A percentile compares a stretch with the other conserved stretches of the same genome.
Conservation (phyloP, 192 early-diverging fungal genomes). For the Coemansia sp. region DNA sequence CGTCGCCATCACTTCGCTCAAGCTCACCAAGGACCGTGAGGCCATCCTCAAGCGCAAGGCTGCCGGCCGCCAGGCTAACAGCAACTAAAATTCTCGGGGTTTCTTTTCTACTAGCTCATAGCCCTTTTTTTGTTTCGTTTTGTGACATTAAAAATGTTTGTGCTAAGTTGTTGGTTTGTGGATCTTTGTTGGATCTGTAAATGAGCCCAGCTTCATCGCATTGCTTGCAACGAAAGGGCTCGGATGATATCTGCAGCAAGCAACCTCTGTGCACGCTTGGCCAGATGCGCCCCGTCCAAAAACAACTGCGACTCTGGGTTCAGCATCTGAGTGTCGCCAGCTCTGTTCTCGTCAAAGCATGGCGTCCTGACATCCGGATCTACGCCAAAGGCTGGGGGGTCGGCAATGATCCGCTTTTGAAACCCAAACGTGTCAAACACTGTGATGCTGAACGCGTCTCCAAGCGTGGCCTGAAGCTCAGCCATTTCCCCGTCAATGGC, state of each 20-base stretch:
- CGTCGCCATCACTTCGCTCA: slow-evolving; percentile 93
- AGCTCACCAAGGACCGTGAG: slow-evolving; percentile 97
- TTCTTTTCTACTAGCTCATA: neutral
- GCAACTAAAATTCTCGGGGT: slow-evolving; percentile 23
- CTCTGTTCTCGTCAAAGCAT: neutral
- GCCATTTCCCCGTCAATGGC: slow-evolving; percentile 17
- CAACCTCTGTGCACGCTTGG: slow-evolving; percentile 36
- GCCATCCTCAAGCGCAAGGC: slow-evolving; percentile 89
- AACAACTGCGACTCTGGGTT: slow-evolving; percentile 34
- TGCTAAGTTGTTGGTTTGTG: neutral
- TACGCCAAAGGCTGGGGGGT: slow-evolving; percentile 23
- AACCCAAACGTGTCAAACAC: slow-evolving; percentile 48
- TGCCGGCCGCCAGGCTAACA: slow-evolving; percentile 32
- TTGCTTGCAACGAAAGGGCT: slow-evolving; percentile 11
- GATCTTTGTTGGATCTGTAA: too few relatives aligned
- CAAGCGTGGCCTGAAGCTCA: slow-evolving; percentile 26
- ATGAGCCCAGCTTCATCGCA: neutral
- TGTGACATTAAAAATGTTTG: neutral
- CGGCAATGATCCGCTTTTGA: slow-evolving; percentile 23
- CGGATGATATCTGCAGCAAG: slow-evolving; percentile 28
- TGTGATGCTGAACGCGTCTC: slow-evolving; percentile 1
- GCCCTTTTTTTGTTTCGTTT: neutral
- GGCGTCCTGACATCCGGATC: slow-evolving; percentile 22
- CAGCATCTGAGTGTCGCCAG: neutral
- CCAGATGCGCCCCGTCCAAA: slow-evolving; percentile 41